phyloP scores from a whole-genome alignment of 1,284 basidiomycete species.

The Rhodofomes roseus region DNA sequence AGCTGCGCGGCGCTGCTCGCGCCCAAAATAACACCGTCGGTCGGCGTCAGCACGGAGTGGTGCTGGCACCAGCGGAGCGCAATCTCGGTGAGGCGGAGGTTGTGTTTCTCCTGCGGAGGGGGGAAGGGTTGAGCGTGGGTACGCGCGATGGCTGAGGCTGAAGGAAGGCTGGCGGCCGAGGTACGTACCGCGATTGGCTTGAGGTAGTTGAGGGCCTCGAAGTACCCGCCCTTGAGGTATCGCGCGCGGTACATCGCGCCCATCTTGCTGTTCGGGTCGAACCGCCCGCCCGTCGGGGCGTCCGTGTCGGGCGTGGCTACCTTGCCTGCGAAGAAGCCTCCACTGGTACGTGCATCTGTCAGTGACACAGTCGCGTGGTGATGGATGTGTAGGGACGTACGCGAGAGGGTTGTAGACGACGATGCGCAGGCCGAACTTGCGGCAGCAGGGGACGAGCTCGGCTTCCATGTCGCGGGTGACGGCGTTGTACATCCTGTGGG shows the following conservation, averaged over 20 bases:
- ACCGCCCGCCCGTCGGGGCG: conserved; percentile 30
- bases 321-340: conserved; percentile 46
- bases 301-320: conserved; percentile 30
- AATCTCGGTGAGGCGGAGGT: conserved; percentile 39
- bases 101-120: conserved; percentile 39
- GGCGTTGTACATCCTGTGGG: conserved; percentile 44
- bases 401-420: conserved; percentile 53
- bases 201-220: conserved; percentile 41
- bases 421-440: conserved; percentile 51
- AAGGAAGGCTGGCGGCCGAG: not conserved
- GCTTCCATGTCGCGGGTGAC: conserved; percentile 50
- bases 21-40: conserved; percentile 39
- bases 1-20: conserved; percentile 37
- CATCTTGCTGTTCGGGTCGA: conserved; percentile 28
- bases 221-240: conserved; percentile 43
- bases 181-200: conserved; percentile 31
- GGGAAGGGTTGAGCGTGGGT: not conserved
- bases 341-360: conserved; percentile 15
- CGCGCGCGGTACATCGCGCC: conserved; percentile 38
- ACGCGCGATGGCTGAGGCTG: not conserved
- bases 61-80: conserved; percentile 44
- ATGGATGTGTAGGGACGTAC: conserved; percentile 21
- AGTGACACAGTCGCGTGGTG: not conserved
- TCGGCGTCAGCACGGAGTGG: conserved; percentile 39
- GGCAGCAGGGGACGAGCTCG: conserved; percentile 52